phyloP scores from a whole-genome alignment of 2,329 filamentous ascomycete species.

The Verticillium longisporum region DNA sequence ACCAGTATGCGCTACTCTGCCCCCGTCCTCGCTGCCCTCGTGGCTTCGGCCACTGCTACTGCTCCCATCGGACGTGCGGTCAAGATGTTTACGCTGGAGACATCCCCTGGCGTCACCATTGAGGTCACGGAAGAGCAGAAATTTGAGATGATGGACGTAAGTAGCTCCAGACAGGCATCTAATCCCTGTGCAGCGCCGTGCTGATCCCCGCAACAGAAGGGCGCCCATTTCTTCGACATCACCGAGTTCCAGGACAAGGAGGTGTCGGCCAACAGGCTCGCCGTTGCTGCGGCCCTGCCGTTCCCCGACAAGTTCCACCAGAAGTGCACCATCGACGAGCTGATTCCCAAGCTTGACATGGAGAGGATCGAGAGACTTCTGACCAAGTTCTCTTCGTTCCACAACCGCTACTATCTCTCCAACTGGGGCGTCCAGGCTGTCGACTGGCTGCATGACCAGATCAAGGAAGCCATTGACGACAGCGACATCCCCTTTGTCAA shows the following conservation, averaged over 20 bases:
- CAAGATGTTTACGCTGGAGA: conserved; percentile 15
- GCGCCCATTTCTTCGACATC: conserved; percentile 17
- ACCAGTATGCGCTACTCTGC: conserved; percentile 13
- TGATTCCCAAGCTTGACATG: conserved; percentile 6
- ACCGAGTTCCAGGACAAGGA: conserved; percentile 13
- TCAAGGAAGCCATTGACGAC: conserved; percentile 53
- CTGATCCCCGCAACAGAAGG: conserved; percentile 5
- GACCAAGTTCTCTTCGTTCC: conserved; percentile 57
- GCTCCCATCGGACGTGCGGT: conserved; percentile 5
- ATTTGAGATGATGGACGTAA: conserved; percentile 16
- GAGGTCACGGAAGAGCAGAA: conserved; percentile 18
- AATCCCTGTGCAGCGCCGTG: neutral
- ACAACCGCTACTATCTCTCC: conserved; percentile 62
- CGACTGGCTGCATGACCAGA: conserved; percentile 63
- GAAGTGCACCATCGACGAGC: conserved; percentile 10
- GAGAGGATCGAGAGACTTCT: conserved; percentile 8
- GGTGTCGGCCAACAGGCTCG: conserved; percentile 2
- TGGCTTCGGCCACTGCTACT: conserved; percentile 8
- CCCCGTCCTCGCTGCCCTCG: conserved; percentile 13
- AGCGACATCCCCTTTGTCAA: conserved; percentile 55
- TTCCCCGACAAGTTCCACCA: conserved; percentile 14
- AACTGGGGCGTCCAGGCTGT: conserved; percentile 64
- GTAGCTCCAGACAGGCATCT: neutral
- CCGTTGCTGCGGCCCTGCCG: conserved; percentile 8
- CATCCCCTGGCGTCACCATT: conserved; percentile 12